These are phyloP conservation scores for Jaltomata sinuosa DNA, from an alignment of 257 asterid genomes.

Conservation along the genomic window DNA sequence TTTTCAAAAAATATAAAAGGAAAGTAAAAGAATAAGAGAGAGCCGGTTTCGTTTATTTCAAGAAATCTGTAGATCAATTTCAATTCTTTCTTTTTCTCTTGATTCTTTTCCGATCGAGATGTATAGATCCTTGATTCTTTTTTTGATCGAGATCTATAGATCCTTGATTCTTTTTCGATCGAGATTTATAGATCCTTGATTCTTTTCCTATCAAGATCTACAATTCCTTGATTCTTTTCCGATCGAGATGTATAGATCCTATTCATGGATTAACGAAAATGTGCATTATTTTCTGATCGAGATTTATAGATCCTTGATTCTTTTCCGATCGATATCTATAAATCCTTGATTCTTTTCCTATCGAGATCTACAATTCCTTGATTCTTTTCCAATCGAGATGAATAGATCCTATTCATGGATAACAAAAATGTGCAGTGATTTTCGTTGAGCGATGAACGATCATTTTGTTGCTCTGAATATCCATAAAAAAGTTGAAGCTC, in stretches of 20 bases:
- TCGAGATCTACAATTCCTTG: not conserved
- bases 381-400: not conserved
- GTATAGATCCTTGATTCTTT: not conserved
- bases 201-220: not conserved
- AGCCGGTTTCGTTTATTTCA: not conserved
- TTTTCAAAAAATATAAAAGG: too few species aligned
- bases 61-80: not conserved
- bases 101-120: too few species aligned
- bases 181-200: not conserved
- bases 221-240: not conserved
- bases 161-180: not conserved
- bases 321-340: too few species aligned
- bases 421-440: not conserved
- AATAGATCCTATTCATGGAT: not conserved
- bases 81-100: too few species aligned
- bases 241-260: not conserved
- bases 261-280: not conserved
- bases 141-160: not conserved
- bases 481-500: not conserved
- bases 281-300: not conserved
- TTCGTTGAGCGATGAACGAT: not conserved
- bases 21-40: not conserved
- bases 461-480: too few species aligned
- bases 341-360: not conserved
- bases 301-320: too few species aligned